Base-by-base conservation (phyloP, 306 rosid species). In the Lathyrus oleraceus region DNA sequence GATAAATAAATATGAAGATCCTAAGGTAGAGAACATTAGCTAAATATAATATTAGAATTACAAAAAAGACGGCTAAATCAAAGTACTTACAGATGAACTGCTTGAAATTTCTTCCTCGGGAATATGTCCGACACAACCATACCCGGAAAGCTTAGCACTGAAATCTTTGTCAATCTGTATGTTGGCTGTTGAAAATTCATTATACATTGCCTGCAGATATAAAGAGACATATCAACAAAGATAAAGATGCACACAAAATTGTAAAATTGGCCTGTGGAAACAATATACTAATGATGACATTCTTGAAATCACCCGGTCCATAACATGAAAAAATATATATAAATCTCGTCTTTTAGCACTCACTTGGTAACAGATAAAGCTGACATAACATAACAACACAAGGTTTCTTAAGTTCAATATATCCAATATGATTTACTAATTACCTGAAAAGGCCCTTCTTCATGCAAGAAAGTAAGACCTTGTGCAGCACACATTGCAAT, bases 361-460 rank as follows among this genome's bases (percentile, higher is more conserved):
- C 66, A 40, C 12, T 48, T 38, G 64, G 17, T 27, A 47, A 28
- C 16, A 19, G n/a, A 40, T 45, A 71, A 67, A 16, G 44, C 73
- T 45, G 49, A 61, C 57, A 28, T n/a, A 71, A 77, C 28, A 23
- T 23, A 20, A 19, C 19, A 20, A 19, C 19, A 49, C 5, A 10
- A 27, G 25, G 27, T 5, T 67, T 58, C 35, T 48, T 40, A 47
- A 61, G 56, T 38, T 36, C 15, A 68, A 14, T 16, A 43, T 36
- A 35, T 74, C 23, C 48, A 53, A 45, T 44, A 32, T 30, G 51
- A n/a, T 54, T 25, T 15, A 8, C 35, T 56, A 67, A 62, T 80
- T 73, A 95, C 99, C 99, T 95, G 99, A 83, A 95, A 95, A 74
- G 99, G 99, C 53, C 99, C 99, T 84, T 95, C 99, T 82, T 95